Evolutionary conservation across 1,284 basidiomycete genomes (phyloP).

Genomic region (Papiliotrema flavescens): DNA sequence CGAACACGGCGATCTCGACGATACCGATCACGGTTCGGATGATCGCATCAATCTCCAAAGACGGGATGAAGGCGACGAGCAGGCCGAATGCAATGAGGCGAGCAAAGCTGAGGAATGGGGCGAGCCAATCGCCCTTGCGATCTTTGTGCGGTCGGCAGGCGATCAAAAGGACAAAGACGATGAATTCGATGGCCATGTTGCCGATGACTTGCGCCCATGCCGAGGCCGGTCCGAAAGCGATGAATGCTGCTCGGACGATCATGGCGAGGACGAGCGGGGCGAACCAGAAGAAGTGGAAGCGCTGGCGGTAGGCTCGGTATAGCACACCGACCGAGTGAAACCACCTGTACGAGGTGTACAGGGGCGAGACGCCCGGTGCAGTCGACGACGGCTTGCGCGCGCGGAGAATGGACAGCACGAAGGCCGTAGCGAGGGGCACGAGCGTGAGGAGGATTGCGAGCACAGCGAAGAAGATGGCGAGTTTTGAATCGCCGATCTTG

Average conservation of each 20-base stretch:
- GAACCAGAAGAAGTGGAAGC: constrained; percentile 52
- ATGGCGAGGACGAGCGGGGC: constrained; percentile 45
- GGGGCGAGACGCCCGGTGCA: constrained; percentile 32
- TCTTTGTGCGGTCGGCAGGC: constrained; percentile 52
- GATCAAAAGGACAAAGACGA: constrained; percentile 58
- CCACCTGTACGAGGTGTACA: constrained; percentile 45
- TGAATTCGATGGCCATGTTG: constrained; percentile 65
- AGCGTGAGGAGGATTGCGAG: constrained; percentile 59
- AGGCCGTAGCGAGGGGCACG: constrained; percentile 52
- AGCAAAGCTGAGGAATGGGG: constrained; percentile 35
- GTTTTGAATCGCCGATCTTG: constrained; percentile 78
- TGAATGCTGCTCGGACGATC: constrained; percentile 62
- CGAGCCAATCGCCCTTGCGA: constrained; percentile 47
- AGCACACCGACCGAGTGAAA: constrained; percentile 46
- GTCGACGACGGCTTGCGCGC: constrained; percentile 29
- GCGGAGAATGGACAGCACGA: constrained; percentile 32
- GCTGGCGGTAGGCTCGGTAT: constrained; percentile 49
- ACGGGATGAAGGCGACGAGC: constrained; percentile 45
- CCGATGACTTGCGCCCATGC: constrained; percentile 69
- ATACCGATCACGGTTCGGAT: constrained; percentile 45
- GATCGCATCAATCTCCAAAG: constrained; percentile 38
- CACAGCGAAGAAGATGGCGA: constrained; percentile 64
- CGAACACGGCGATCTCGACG: constrained; percentile 46
- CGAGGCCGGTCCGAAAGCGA: constrained; percentile 63
- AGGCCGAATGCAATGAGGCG: constrained; percentile 45